Percentiles rank a stretch among this genome's conserved stretches.
Evolutionary conservation across 164 flowering plant species (phyloP).

Genomic region (Magnolia kwangsiensis): DNA sequence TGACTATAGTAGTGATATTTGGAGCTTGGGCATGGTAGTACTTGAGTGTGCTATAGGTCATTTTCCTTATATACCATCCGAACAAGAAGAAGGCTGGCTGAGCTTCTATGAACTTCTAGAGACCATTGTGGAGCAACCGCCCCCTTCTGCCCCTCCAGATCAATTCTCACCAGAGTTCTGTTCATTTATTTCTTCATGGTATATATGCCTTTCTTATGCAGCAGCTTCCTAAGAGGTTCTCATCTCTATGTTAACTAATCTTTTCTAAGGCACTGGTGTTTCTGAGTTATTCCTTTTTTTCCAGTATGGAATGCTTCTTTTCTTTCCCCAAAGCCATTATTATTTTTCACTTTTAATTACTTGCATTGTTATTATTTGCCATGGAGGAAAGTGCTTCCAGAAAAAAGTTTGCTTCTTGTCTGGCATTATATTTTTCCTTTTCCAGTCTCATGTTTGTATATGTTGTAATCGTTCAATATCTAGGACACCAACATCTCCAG

Average conservation of each 20-base stretch:
- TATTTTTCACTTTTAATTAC: too few species aligned
- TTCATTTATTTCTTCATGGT: constrained; percentile 89
- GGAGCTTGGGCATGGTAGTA: constrained; percentile 95
- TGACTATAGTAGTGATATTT: constrained; percentile 92
- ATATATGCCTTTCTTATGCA: constrained; percentile 11
- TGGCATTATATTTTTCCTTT: too few species aligned
- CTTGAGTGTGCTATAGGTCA: constrained; percentile 96
- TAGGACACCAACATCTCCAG: too few species aligned
- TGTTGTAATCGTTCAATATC: too few species aligned
- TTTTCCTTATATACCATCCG: constrained; percentile 81
- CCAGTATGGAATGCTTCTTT: background rate
- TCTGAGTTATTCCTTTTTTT: background rate
- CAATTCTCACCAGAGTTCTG: constrained; percentile 99
- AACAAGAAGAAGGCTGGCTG: constrained; percentile 69
- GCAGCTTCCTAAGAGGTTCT: background rate
- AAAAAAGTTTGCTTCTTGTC: too few species aligned
- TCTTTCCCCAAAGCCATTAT: too few species aligned
- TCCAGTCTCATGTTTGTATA: too few species aligned
- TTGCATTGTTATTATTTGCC: background rate
- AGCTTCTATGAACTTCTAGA: constrained; percentile 88
- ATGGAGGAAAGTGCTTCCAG: background rate
- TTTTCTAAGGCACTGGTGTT: background rate
- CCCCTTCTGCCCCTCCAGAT: constrained; percentile 88
- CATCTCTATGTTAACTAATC: background rate
- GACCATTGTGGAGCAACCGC: constrained; percentile 78